These are phyloP conservation scores for Diaporthe australafricana DNA, from an alignment of 2,329 filamentous ascomycete species.

Conservation along the genomic window DNA sequence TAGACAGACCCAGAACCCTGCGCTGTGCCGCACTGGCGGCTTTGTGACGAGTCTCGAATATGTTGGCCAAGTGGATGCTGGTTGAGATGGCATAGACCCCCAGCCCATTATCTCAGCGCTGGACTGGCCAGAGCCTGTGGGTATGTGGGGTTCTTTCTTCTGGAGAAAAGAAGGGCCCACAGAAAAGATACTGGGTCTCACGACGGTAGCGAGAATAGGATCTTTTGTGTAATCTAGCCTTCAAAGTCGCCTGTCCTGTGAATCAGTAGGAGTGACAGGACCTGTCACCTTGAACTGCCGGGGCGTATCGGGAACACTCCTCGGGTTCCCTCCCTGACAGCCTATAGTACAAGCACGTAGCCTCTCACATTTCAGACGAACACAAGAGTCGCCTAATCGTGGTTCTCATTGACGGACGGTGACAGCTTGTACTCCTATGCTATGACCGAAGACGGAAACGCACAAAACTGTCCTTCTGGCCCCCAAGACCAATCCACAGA, in stretches of 20 bases:
- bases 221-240: not conserved
- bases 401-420: not conserved
- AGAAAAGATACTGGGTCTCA: not conserved
- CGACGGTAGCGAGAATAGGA: not conserved
- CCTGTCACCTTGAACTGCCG: slow-evolving; percentile 1
- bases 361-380: not conserved
- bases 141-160: not conserved
- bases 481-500: not conserved
- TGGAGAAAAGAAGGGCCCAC: not conserved
- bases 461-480: not conserved
- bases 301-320: not conserved
- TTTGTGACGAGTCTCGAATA: not conserved
- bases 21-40: not conserved
- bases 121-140: not conserved
- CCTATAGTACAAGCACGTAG: not conserved
- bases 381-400: not conserved
- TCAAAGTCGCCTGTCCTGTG: not conserved
- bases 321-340: not conserved
- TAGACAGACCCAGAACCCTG: not conserved
- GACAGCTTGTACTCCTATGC: not conserved
- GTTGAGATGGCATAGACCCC: not conserved
- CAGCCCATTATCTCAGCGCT: not conserved
- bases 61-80: not conserved
- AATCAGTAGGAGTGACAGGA: not conserved
- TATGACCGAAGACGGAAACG: not conserved